Evolutionary conservation across 441 rosid genomes (phyloP).

Genomic region (Flueggea neowawraea): DNA sequence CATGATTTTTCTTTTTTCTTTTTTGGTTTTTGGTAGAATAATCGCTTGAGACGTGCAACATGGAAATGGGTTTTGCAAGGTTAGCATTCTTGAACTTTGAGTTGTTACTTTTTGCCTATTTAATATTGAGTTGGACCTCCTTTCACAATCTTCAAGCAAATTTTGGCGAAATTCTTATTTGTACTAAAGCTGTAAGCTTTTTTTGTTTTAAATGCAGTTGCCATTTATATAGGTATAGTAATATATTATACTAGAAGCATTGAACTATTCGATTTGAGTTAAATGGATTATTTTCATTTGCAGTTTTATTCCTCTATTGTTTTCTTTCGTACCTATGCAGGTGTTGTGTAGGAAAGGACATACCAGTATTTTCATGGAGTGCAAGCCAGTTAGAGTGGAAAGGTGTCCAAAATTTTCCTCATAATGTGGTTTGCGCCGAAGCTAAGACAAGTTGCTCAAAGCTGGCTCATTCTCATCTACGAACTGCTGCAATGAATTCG

Average conservation of each 20-base stretch:
- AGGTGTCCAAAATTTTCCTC: conserved; percentile 17
- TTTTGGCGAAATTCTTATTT: too few species aligned
- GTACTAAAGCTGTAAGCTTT: too few species aligned
- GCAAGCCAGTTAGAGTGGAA: conserved; percentile 24
- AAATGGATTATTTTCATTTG: background rate
- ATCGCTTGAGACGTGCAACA: background rate
- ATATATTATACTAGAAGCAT: background rate
- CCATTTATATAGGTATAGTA: too few species aligned
- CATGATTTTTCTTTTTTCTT: too few species aligned
- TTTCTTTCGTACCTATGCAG: conserved; percentile 13
- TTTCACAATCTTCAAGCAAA: too few species aligned
- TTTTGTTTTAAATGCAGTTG: too few species aligned
- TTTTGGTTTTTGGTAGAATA: background rate
- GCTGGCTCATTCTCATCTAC: conserved; percentile 20
- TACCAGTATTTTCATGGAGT: conserved; percentile 32
- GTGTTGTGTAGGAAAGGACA: conserved; percentile 37
- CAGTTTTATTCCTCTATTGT: background rate
- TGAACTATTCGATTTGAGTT: background rate
- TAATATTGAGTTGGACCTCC: too few species aligned
- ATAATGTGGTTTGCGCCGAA: conserved; percentile 12
- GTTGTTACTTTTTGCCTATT: too few species aligned
- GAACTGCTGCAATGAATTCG: conserved; percentile 25
- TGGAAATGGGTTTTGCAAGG: background rate
- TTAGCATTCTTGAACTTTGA: background rate
- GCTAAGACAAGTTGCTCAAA: conserved; percentile 16